A percentile compares a stretch with the other conserved stretches of the same genome.
phyloP scores from a whole-genome alignment of 208 protist species.

The Phytomonas francai region DNA sequence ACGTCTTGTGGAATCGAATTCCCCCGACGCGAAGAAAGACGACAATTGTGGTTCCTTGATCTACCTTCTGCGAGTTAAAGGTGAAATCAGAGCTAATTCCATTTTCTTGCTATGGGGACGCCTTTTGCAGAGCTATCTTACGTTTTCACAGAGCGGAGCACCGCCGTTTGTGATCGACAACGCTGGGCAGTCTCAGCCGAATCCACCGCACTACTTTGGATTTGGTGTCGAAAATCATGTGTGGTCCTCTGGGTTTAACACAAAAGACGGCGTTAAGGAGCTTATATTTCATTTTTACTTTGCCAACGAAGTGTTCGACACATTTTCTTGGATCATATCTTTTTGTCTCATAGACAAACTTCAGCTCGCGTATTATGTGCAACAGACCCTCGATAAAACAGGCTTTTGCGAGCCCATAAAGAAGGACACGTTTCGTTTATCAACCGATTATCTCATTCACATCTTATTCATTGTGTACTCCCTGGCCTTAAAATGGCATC shows the following conservation, averaged over 20 bases:
- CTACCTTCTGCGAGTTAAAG: not conserved
- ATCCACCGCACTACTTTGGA: not conserved
- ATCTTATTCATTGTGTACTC: constrained; percentile 55
- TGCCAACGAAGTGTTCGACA: constrained; percentile 36
- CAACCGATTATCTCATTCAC: constrained; percentile 12
- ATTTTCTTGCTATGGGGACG: constrained; percentile 22
- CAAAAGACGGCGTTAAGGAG: constrained; percentile 12
- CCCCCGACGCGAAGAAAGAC: not conserved
- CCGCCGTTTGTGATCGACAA: constrained; percentile 14
- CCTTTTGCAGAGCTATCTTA: constrained; percentile 21
- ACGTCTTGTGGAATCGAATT: not conserved
- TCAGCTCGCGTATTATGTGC: constrained; percentile 39
- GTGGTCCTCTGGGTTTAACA: constrained; percentile 24
- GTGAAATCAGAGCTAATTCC: constrained; percentile 14
- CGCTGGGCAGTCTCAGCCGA: not conserved
- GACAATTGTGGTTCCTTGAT: not conserved
- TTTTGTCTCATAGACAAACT: constrained; percentile 68
- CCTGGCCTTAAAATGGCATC: constrained; percentile 69
- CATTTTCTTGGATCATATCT: constrained; percentile 57
- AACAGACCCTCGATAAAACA: constrained; percentile 17
- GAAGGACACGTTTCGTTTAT: constrained; percentile 1
- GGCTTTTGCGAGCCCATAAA: constrained; percentile 11
- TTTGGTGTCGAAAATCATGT: constrained; percentile 7
- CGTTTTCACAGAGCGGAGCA: constrained; percentile 20
- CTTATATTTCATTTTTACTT: constrained; percentile 63